phyloP scores from a whole-genome alignment of 2,329 filamentous ascomycete genomes.

The Ophiostoma australiae region DNA sequence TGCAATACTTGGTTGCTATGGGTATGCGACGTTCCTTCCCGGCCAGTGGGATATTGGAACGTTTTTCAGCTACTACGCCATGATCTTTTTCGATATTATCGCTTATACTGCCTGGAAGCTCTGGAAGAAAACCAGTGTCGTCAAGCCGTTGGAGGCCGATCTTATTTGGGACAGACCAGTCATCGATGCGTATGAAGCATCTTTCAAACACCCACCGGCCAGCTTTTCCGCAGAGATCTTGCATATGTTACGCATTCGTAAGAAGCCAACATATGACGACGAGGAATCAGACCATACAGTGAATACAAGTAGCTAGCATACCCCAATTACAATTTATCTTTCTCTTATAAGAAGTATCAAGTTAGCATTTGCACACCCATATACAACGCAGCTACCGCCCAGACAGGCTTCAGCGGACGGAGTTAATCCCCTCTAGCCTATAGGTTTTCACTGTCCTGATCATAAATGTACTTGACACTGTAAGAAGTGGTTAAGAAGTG shows the following conservation, averaged over 20 bases:
- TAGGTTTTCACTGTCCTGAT: no score
- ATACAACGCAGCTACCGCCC: no score
- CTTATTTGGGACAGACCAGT: slow-evolving; percentile 30
- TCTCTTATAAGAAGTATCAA: no score
- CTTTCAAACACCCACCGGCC: neutral
- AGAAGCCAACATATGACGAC: neutral
- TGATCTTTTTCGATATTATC: slow-evolving; percentile 50
- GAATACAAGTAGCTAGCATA: neutral
- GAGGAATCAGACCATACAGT: neutral
- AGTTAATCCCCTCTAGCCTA: no score
- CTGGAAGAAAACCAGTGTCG: slow-evolving; percentile 51
- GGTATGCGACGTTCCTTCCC: slow-evolving; percentile 47
- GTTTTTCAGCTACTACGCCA: slow-evolving; percentile 53
- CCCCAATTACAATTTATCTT: no score
- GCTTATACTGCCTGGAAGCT: slow-evolving; percentile 60
- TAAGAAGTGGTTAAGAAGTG: no score
- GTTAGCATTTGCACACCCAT: no score
- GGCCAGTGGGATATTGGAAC: slow-evolving; percentile 42
- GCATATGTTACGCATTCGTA: neutral
- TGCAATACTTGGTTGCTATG: slow-evolving; percentile 39
- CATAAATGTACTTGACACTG: no score
- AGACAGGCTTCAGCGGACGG: no score
- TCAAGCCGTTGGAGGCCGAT: slow-evolving; percentile 27
- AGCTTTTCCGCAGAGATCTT: neutral
- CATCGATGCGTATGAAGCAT: slow-evolving; percentile 38